These are phyloP conservation scores for Calocera viscosa DNA, from an alignment of 768 basidiomycete species.

Conservation along the genomic window DNA sequence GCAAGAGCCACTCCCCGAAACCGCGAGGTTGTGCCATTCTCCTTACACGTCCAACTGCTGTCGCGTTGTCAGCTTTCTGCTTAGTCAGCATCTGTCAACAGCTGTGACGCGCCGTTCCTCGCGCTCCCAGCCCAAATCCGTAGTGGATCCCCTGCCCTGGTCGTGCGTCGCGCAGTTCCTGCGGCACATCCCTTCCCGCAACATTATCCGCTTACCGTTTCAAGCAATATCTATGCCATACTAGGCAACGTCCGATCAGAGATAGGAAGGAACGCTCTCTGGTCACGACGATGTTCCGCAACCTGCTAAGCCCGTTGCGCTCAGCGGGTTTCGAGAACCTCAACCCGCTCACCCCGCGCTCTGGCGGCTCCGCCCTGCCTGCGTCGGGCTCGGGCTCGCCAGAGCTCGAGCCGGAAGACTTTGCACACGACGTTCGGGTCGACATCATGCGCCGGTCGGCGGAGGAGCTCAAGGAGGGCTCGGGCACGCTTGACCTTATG, in stretches of 20 bases:
- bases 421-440: constrained; percentile 58
- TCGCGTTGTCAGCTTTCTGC: neutral
- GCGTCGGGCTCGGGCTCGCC: neutral
- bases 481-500: constrained; percentile 30
- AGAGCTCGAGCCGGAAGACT: constrained; percentile 42
- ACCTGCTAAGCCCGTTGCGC: neutral
- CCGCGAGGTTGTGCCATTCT: too few relatives aligned
- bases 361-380: neutral
- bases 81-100: neutral
- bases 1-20: neutral
- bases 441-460: constrained; percentile 58
- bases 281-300: neutral
- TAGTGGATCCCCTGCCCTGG: neutral
- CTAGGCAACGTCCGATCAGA: neutral
- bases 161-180: neutral
- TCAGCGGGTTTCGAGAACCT: neutral
- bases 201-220: neutral
- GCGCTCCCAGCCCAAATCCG: neutral
- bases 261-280: neutral
- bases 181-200: neutral
- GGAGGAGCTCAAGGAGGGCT: constrained; percentile 49
- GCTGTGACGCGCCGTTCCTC: neutral
- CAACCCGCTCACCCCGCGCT: neutral
- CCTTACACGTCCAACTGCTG: too few relatives aligned
- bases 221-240: neutral